Percentiles rank a stretch among this genome's conserved stretches.
Evolutionary conservation across 73 alveolate genomes (phyloP).

Genomic region (Blepharisma japonicum): DNA sequence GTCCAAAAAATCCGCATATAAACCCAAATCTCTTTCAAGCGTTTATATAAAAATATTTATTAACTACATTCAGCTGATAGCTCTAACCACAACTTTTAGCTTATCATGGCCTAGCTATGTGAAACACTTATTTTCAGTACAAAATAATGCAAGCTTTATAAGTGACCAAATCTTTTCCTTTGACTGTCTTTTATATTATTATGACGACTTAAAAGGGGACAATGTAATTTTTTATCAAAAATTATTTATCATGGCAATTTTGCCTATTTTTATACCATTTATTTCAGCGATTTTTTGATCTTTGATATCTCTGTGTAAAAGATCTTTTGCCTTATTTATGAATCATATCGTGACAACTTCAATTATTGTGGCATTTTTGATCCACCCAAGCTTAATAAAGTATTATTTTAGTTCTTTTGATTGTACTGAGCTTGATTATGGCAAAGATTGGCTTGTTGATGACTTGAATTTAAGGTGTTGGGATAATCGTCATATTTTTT

Average conservation of each 20-base stretch:
- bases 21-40: conserved; percentile 35
- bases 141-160: conserved; percentile 40
- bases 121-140: conserved; percentile 35
- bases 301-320: conserved; percentile 24
- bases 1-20: conserved; percentile 43
- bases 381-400: conserved; percentile 36
- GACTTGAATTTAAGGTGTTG: conserved; percentile 37
- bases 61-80: conserved; percentile 52
- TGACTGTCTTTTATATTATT: conserved; percentile 48
- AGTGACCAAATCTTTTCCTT: conserved; percentile 50
- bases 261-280: conserved; percentile 40
- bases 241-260: conserved; percentile 35
- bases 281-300: conserved; percentile 35
- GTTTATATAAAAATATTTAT: conserved; percentile 57
- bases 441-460: conserved; percentile 13
- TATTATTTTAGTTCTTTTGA: neutral
- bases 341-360: conserved; percentile 28
- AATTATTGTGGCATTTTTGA: conserved; percentile 33
- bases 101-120: conserved; percentile 61
- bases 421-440: conserved; percentile 1
- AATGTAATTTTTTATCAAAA: conserved; percentile 41
- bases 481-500: conserved; percentile 22
- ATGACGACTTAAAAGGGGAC: conserved; percentile 32
- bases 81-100: conserved; percentile 54
- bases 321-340: conserved; percentile 31